These are phyloP conservation scores for Diplocarpon rosae DNA, from an alignment of 2,329 filamentous ascomycete species.

Conservation along the genomic window DNA sequence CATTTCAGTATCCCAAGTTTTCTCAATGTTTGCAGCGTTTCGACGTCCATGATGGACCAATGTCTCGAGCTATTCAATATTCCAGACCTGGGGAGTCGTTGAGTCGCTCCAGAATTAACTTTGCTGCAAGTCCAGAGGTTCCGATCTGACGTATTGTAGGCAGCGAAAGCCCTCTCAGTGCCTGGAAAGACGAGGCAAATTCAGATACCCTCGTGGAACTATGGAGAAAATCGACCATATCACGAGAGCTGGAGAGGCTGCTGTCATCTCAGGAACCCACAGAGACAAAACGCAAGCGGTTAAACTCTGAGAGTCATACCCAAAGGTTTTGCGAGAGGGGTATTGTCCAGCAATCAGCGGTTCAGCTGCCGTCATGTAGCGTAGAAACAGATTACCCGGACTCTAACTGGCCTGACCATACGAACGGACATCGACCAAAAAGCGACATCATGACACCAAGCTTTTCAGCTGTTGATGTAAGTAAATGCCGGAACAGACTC, in stretches of 20 bases:
- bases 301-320: conserved; percentile 15
- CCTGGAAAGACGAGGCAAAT: conserved; percentile 24
- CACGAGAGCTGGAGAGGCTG: conserved; percentile 24
- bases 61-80: too few relatives aligned
- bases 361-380: neutral
- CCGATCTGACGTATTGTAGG: conserved; percentile 1
- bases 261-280: conserved; percentile 22
- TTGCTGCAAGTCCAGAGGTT: too few relatives aligned
- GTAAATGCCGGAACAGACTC: neutral
- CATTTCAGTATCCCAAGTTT: too few relatives aligned
- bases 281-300: conserved; percentile 22
- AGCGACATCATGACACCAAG: conserved; percentile 3
- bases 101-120: too few relatives aligned
- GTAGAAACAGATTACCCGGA: neutral
- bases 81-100: too few relatives aligned
- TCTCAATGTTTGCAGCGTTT: too few relatives aligned
- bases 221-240: conserved; percentile 26
- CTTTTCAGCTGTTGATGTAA: conserved; percentile 3
- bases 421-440: neutral
- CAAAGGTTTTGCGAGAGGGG: conserved; percentile 2
- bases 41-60: too few relatives aligned
- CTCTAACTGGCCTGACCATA: conserved; percentile 4
- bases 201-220: conserved; percentile 22
- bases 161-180: conserved; percentile 23
- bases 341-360: neutral